Percentiles rank a stretch among this genome's conserved stretches.
Evolutionary conservation across 1,284 basidiomycete genomes (phyloP).

Genomic region (Chondrostereum purpureum): DNA sequence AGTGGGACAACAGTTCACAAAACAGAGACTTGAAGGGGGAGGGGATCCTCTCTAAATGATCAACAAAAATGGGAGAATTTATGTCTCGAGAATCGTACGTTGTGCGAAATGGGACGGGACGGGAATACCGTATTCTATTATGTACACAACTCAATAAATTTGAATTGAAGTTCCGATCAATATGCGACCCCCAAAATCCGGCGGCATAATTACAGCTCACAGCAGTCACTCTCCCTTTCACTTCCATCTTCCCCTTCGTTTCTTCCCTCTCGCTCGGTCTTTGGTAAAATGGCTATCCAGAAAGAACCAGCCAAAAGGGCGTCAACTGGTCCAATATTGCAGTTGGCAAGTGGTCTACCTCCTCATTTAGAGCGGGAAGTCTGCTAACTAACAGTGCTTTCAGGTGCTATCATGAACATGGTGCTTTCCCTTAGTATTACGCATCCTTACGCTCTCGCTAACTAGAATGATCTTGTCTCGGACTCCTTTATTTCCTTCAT

Average conservation of each 20-base stretch:
- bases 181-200: not conserved
- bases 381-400: conserved; percentile 17
- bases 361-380: conserved; percentile 9
- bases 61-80: too few species aligned
- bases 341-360: conserved; percentile 60
- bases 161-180: not conserved
- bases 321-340: conserved; percentile 99
- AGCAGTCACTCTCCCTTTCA: conserved; percentile 4
- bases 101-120: too few species aligned
- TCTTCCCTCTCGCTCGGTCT: conserved; percentile 15
- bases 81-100: too few species aligned
- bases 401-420: conserved; percentile 97
- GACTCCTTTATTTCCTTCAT: conserved; percentile 7
- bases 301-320: conserved; percentile 86
- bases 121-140: too few species aligned
- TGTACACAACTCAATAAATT: too few species aligned
- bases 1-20: too few species aligned
- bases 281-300: conserved; percentile 59
- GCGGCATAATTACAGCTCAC: not conserved
- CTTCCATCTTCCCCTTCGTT: conserved; percentile 17
- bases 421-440: conserved; percentile 31
- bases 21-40: too few species aligned
- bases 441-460: conserved; percentile 21
- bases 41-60: too few species aligned
- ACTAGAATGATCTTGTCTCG: conserved; percentile 53